Evolutionary conservation across 768 basidiomycete genomes (phyloP).

Genomic region (Kwoniella pini): DNA sequence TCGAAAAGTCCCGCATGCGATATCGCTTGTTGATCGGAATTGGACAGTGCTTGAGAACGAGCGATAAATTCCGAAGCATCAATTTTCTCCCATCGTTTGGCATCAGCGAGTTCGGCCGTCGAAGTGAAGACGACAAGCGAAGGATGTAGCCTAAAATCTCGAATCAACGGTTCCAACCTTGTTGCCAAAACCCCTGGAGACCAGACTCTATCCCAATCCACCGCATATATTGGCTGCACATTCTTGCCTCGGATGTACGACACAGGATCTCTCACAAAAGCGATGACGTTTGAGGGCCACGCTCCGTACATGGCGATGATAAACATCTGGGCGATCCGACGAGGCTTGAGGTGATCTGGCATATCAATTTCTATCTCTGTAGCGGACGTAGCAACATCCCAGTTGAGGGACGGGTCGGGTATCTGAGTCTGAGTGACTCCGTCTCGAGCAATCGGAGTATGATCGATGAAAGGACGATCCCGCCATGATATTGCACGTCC

Average conservation of each 20-base stretch:
- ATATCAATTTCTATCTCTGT: conserved; percentile 10
- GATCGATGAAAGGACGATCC: conserved; percentile 49
- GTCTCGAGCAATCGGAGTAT: conserved; percentile 61
- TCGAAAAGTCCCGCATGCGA: conserved; percentile 25
- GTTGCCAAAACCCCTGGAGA: conserved; percentile 70
- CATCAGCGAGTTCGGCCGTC: conserved; percentile 64
- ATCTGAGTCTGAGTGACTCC: conserved; percentile 60
- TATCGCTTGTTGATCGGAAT: conserved; percentile 13
- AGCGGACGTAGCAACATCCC: conserved; percentile 30
- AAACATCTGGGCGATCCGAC: conserved; percentile 28
- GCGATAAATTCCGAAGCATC: conserved; percentile 50
- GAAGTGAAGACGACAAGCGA: conserved; percentile 69
- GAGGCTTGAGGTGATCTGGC: conserved; percentile 49
- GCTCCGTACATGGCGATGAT: conserved; percentile 69
- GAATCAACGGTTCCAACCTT: conserved; percentile 62
- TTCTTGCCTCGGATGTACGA: conserved; percentile 63
- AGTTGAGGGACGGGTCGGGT: conserved; percentile 19
- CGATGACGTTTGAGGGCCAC: conserved; percentile 83
- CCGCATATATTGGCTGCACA: conserved; percentile 65
- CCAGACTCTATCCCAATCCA: conserved; percentile 70
- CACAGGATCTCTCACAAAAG: conserved; percentile 71
- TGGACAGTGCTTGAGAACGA: conserved; percentile 29
- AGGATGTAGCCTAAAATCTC: conserved; percentile 73
- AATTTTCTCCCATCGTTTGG: conserved; percentile 65
- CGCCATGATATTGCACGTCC: conserved; percentile 51